Evolutionary conservation across 2,329 filamentous ascomycete genomes (phyloP).

Genomic region (Alternaria gaisen): DNA sequence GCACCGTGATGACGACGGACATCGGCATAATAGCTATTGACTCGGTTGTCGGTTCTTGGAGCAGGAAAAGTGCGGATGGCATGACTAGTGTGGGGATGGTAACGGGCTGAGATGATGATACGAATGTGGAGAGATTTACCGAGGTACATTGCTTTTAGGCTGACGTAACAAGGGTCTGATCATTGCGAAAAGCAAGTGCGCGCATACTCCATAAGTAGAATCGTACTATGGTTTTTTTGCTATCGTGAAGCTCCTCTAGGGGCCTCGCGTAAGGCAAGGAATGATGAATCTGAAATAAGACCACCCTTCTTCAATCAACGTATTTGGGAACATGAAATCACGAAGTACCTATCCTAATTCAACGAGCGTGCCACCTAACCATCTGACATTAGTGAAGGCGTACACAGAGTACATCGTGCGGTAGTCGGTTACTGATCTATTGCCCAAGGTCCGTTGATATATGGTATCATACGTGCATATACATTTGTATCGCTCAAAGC

Average conservation of each 20-base stretch:
- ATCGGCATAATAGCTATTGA: conserved; percentile 4
- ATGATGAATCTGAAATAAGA: rapidly evolving
- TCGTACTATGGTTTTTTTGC: too few relatives aligned
- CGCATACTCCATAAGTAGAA: not conserved
- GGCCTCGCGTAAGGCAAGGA: too few relatives aligned
- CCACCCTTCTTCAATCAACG: too few relatives aligned
- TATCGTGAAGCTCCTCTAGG: too few relatives aligned
- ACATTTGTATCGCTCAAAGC: not conserved
- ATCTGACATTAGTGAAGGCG: too few relatives aligned
- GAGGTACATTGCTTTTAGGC: not conserved
- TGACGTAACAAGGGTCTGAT: not conserved
- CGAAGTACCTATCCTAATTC: too few relatives aligned
- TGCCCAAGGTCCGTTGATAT: not conserved
- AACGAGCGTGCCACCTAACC: too few relatives aligned
- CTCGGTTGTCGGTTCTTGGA: not conserved
- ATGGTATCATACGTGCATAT: not conserved
- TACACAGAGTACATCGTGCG: too few relatives aligned
- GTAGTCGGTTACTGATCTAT: not conserved
- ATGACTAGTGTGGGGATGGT: not conserved
- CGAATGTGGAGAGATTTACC: not conserved
- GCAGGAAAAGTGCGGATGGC: not conserved
- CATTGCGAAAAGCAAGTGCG: not conserved
- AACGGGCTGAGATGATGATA: not conserved
- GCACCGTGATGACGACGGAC: conserved; percentile 4
- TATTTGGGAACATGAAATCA: too few relatives aligned